These are phyloP conservation scores for Lachnum nothofagi DNA, from an alignment of 2,329 filamentous ascomycete species.

Conservation along the genomic window DNA sequence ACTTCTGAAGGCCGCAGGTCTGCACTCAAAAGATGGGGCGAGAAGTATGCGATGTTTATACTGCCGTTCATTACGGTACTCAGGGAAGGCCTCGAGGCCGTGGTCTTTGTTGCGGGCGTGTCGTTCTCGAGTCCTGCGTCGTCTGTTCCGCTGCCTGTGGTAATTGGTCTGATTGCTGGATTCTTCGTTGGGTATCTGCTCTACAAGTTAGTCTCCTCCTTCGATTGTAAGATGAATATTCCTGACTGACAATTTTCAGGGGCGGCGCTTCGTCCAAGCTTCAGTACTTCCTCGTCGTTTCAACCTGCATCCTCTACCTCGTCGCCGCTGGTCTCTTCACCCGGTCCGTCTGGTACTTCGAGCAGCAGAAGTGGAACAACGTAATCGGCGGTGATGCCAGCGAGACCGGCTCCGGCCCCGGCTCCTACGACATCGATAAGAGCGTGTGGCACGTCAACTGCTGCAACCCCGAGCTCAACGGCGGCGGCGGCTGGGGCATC, in stretches of 20 bases:
- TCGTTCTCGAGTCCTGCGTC: conserved; percentile 69
- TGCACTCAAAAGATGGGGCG: conserved; percentile 57
- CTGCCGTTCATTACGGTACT: conserved; percentile 85
- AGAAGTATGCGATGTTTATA: conserved; percentile 82
- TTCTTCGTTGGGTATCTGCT: conserved; percentile 64
- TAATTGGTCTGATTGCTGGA: conserved; percentile 67
- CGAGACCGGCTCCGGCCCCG: conserved; percentile 61
- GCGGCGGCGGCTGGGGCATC: conserved; percentile 76
- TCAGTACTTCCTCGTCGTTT: conserved; percentile 74
- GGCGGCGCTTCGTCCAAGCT: conserved; percentile 61
- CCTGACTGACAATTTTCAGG: conserved; percentile 31
- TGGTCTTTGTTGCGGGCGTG: conserved; percentile 82
- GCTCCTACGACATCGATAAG: conserved; percentile 72
- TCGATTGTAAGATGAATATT: background rate
- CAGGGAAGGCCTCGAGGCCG: conserved; percentile 77
- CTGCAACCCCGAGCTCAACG: conserved; percentile 68
- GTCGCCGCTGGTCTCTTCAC: conserved; percentile 80
- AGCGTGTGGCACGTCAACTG: conserved; percentile 84
- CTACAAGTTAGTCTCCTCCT: conserved; percentile 62
- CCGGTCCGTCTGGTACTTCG: conserved; percentile 68
- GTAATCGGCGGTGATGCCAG: conserved; percentile 48
- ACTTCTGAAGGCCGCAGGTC: conserved; percentile 35
- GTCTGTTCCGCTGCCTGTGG: conserved; percentile 71
- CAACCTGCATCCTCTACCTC: conserved; percentile 78
- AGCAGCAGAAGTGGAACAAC: conserved; percentile 60